A percentile compares a stretch with the other conserved stretches of the same genome.
These are phyloP conservation scores for Heliophila coronopifolia DNA, from an alignment of 441 rosid species.

Conservation along the genomic window DNA sequence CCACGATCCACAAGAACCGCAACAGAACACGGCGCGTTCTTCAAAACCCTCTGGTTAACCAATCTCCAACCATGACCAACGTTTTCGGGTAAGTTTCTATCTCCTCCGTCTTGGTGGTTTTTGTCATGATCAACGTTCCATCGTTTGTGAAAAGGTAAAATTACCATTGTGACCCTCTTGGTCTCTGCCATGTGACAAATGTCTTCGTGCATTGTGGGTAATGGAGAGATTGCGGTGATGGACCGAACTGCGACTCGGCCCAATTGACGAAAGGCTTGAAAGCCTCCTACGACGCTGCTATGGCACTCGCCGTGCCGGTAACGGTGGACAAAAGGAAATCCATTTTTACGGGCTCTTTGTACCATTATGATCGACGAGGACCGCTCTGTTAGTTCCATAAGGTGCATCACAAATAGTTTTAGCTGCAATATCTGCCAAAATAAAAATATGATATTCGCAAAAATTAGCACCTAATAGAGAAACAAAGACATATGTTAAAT, in stretches of 20 bases:
- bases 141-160: conserved; percentile 62
- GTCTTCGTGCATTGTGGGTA: conserved; percentile 68
- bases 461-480: no score
- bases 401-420: conserved; percentile 60
- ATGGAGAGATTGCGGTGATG: conserved; percentile 50
- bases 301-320: conserved; percentile 42
- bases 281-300: conserved; percentile 45
- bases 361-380: conserved; percentile 66
- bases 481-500: no score
- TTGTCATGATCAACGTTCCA: conserved; percentile 34
- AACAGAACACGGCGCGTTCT: conserved; percentile 63
- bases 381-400: conserved; percentile 67
- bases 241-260: conserved; percentile 55
- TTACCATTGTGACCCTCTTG: conserved; percentile 50
- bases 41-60: conserved; percentile 62
- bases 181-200: conserved; percentile 66
- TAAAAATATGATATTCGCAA: no score
- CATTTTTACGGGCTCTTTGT: conserved; percentile 50
- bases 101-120: conserved; percentile 33
- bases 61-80: conserved; percentile 64
- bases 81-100: conserved; percentile 36
- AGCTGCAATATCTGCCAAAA: conserved; percentile 27
- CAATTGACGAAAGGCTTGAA: conserved; percentile 55
- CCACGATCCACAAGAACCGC: conserved; percentile 78
- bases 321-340: conserved; percentile 59